phyloP scores from a whole-genome alignment of 345 rosid species.

The Lumnitzera racemosa region DNA sequence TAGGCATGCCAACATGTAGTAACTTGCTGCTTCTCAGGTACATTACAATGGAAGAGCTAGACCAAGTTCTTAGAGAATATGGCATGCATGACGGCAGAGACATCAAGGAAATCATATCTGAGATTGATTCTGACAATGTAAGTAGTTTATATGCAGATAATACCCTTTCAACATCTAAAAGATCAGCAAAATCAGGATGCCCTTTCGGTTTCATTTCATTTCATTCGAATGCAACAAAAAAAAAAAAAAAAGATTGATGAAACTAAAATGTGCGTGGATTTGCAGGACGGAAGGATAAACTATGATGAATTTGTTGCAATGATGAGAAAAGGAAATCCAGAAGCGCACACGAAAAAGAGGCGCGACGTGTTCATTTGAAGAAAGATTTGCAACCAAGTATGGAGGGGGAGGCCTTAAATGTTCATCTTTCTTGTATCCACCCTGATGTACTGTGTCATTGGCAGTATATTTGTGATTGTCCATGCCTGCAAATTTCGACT shows the following conservation, averaged over 20 bases:
- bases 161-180: too few species aligned
- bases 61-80: constrained; percentile 36
- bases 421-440: too few species aligned
- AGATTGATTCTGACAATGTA: constrained; percentile 40
- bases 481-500: too few species aligned
- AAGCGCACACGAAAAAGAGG: constrained; percentile 76
- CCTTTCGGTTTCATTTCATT: too few species aligned
- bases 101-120: constrained; percentile 37
- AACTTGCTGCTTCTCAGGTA: constrained; percentile 11
- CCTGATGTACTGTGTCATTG: too few species aligned
- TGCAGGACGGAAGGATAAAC: constrained; percentile 85
- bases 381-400: too few species aligned
- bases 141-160: not conserved
- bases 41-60: constrained; percentile 44
- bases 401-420: too few species aligned
- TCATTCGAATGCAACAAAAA: too few species aligned
- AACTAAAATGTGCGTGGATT: not conserved
- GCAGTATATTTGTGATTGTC: too few species aligned
- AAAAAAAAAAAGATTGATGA: not conserved
- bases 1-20: too few species aligned
- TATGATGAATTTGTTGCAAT: constrained; percentile 94
- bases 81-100: constrained; percentile 44
- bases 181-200: too few species aligned
- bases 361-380: constrained; percentile 48
- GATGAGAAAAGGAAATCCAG: constrained; percentile 96